phyloP scores from a whole-genome alignment of 2,329 filamentous ascomycete genomes.

The Colletotrichum neosansevieriae region DNA sequence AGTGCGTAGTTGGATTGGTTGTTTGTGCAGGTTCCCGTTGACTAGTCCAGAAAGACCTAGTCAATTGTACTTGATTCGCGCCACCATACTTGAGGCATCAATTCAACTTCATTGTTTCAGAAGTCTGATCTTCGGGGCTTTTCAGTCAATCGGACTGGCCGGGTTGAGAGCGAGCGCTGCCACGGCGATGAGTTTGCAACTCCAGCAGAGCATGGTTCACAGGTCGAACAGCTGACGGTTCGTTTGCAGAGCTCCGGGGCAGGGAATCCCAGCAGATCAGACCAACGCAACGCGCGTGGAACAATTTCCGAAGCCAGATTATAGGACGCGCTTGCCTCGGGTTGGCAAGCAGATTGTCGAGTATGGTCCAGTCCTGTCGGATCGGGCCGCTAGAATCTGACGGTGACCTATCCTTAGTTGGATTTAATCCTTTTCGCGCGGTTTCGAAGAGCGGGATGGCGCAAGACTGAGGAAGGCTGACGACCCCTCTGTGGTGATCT shows the following conservation, averaged over 20 bases:
- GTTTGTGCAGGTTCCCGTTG: constrained; percentile 56
- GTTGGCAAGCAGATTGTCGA: constrained; percentile 24
- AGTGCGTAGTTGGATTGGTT: constrained; percentile 43
- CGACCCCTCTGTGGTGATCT: constrained; percentile 15
- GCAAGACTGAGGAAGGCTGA: constrained; percentile 7
- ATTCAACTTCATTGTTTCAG: constrained; percentile 46
- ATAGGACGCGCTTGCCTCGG: not conserved
- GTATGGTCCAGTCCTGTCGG: constrained; percentile 42
- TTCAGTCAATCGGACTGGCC: constrained; percentile 26
- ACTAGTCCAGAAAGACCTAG: constrained; percentile 47
- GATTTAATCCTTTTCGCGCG: not conserved
- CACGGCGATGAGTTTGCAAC: not conserved
- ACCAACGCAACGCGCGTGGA: constrained; percentile 17
- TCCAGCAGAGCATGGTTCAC: constrained; percentile 36
- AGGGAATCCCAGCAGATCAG: constrained; percentile 4
- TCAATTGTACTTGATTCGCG: constrained; percentile 28
- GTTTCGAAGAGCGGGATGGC: constrained; percentile 1
- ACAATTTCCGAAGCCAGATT: constrained; percentile 9
- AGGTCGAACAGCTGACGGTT: constrained; percentile 39
- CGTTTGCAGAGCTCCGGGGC: constrained; percentile 13
- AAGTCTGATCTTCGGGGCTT: constrained; percentile 40
- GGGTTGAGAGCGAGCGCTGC: constrained; percentile 3
- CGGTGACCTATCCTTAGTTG: not conserved
- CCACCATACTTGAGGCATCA: constrained; percentile 30
- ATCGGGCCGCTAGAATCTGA: constrained; percentile 45